Evolutionary conservation across 495 filamentous ascomycete species (phyloP).

Genomic region (Neurospora sp.): DNA sequence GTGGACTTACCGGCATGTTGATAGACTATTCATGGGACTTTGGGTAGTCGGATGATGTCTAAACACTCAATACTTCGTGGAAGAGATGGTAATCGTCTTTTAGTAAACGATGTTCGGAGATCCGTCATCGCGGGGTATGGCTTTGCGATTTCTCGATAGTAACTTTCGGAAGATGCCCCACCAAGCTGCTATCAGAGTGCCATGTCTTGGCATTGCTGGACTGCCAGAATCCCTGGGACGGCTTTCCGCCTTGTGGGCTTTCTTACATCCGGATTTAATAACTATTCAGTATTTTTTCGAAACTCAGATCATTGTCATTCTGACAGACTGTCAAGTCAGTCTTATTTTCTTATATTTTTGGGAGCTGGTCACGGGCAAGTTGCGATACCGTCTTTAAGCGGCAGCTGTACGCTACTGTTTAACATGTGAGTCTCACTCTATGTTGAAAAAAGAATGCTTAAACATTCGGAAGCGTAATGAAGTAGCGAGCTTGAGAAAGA

Average conservation of each 20-base stretch:
- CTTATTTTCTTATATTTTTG: background rate
- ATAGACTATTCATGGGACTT: background rate
- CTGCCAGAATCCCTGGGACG: background rate
- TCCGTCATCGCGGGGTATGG: background rate
- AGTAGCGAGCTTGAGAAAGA: background rate
- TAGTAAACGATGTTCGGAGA: background rate
- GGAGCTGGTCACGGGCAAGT: background rate
- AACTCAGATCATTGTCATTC: too few relatives aligned
- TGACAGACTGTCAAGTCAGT: too few relatives aligned
- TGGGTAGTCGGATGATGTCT: too few relatives aligned
- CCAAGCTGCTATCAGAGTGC: background rate
- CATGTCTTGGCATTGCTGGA: background rate
- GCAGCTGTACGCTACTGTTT: background rate
- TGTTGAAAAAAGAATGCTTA: too few relatives aligned
- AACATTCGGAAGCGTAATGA: too few relatives aligned
- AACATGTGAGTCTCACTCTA: background rate
- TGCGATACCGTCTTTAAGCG: background rate
- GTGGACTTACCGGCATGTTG: background rate
- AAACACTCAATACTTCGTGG: background rate
- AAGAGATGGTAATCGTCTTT: background rate
- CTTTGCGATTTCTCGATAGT: background rate
- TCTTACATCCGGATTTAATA: background rate
- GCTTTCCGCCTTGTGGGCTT: background rate
- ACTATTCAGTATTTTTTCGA: too few relatives aligned
- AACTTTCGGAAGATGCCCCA: background rate